Evolutionary conservation across 352 stramenopile genomes (phyloP).

Genomic region (Pythium coloratum): DNA sequence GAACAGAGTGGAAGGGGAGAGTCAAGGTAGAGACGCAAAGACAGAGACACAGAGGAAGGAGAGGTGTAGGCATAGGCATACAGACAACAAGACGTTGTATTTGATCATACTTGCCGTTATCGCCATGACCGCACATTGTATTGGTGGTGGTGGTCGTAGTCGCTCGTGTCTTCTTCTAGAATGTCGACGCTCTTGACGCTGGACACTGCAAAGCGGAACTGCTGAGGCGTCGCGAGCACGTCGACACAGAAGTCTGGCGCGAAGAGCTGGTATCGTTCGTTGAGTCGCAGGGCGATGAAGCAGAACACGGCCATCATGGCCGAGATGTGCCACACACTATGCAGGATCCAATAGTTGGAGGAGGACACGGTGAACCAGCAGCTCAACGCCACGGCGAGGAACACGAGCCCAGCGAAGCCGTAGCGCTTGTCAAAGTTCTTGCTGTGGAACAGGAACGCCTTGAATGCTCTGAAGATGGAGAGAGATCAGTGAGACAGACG

Average conservation of each 20-base stretch:
- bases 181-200: constrained; percentile 31
- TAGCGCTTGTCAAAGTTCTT: constrained; percentile 39
- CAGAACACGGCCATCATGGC: constrained; percentile 35
- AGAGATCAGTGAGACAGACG: neutral
- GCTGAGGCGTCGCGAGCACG: constrained; percentile 29
- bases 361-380: constrained; percentile 33
- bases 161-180: constrained; percentile 21
- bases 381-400: constrained; percentile 25
- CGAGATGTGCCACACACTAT: constrained; percentile 41
- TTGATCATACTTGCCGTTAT: neutral
- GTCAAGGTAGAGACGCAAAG: constrained; percentile 12
- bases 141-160: neutral
- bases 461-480: constrained; percentile 18
- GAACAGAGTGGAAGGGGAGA: constrained; percentile 4
- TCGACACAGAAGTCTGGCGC: constrained; percentile 29
- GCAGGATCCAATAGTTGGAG: constrained; percentile 38
- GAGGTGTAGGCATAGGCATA: constrained; percentile 21
- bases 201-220: constrained; percentile 26
- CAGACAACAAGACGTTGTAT: constrained; percentile 7
- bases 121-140: constrained; percentile 10
- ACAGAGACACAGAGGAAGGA: constrained; percentile 7
- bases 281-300: constrained; percentile 29
- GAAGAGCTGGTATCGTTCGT: constrained; percentile 38
- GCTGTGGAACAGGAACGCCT: constrained; percentile 33
- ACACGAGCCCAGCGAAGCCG: constrained; percentile 23